Evolutionary conservation across 208 protist genomes (phyloP).

Genomic region (Leishmania arabica): DNA sequence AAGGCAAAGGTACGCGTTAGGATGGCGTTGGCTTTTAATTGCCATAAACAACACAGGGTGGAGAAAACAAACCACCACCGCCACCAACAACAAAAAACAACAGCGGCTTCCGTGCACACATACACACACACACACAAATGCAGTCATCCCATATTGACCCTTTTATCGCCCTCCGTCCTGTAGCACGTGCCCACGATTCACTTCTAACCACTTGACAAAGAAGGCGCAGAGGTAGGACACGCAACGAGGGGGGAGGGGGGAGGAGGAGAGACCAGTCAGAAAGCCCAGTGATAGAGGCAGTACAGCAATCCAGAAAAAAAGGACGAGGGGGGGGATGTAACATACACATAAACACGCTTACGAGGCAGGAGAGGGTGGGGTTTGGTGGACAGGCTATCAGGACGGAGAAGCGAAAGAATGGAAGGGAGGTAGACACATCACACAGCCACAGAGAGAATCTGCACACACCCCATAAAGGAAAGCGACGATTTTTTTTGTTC

Average conservation of each 20-base stretch:
- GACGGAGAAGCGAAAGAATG: background rate
- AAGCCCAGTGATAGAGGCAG: background rate
- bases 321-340: background rate
- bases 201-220: background rate
- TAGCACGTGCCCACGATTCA: background rate
- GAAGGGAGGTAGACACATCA: background rate
- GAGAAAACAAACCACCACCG: background rate
- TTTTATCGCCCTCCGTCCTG: background rate
- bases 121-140: background rate
- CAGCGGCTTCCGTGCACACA: background rate
- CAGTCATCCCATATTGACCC: background rate
- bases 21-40: background rate
- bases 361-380: background rate
- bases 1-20: background rate
- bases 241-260: background rate
- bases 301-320: slow-evolving; percentile 9
- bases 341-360: background rate
- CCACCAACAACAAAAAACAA: background rate
- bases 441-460: background rate
- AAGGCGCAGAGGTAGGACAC: background rate
- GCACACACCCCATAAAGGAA: too few relatives aligned
- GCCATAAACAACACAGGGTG: background rate
- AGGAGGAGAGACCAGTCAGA: background rate
- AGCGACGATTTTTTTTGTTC: too few relatives aligned
- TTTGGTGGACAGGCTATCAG: background rate